Evolutionary conservation across 2,329 filamentous ascomycete species (phyloP).

Genomic region (Apiospora saccharicola): DNA sequence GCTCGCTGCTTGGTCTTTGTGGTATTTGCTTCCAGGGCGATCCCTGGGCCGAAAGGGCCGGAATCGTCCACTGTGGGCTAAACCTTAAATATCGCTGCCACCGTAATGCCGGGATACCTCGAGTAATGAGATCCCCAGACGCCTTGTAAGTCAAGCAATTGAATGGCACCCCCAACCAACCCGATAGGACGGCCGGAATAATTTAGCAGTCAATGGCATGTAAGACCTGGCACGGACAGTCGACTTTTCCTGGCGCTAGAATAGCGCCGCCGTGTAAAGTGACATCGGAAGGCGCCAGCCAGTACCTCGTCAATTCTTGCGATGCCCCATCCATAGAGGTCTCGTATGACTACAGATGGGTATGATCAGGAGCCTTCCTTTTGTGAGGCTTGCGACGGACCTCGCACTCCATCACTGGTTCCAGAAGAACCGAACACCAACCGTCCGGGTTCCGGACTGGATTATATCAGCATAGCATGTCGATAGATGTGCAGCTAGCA

Average conservation of each 20-base stretch:
- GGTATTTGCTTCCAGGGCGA: neutral
- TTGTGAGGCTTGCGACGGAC: neutral
- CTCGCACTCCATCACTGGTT: neutral
- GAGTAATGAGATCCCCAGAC: neutral
- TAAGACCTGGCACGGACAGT: neutral
- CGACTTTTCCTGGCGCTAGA: neutral
- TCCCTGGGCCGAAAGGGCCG: neutral
- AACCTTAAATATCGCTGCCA: slow-evolving; percentile 10
- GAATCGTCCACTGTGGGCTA: slow-evolving; percentile 4
- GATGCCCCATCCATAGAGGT: neutral
- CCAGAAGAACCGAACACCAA: neutral
- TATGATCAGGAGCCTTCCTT: neutral
- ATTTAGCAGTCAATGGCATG: neutral
- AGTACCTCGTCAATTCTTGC: neutral
- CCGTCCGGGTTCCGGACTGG: neutral
- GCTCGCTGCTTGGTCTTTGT: neutral
- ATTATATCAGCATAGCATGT: neutral
- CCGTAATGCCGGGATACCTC: neutral
- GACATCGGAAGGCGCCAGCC: neutral
- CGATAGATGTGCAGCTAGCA: neutral
- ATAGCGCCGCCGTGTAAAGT: slow-evolving; percentile 6
- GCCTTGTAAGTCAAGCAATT: neutral
- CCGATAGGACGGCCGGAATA: neutral
- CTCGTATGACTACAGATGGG: neutral
- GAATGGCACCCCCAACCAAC: neutral